Evolutionary conservation across 768 basidiomycete genomes (phyloP), one percentile per base, ranked within the genome.

Genomic region (Leccinum broughii): DNA sequence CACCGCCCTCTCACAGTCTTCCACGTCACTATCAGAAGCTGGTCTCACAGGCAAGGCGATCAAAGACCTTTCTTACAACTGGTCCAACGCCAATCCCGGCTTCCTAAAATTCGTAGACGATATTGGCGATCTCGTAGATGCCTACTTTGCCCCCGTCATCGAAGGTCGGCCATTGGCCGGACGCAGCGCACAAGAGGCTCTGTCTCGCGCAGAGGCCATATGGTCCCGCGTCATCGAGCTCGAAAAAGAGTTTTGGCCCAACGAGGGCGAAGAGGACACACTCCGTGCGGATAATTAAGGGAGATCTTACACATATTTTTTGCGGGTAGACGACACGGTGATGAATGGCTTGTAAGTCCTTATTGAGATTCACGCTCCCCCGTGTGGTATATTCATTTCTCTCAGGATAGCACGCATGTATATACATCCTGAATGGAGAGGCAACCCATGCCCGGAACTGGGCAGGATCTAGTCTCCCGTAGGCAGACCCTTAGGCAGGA

Each of bases 201-300:
- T 68, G 10, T 60, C 57, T 3, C 70, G 76, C 7, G 78, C 83
- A 37, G 83, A 85, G 65, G 75, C 68, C 4, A 79, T 86, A 34
- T 88, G 85, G 85, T 72, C 64, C 14, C 77, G 86, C 15, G 83
- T 86, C 14, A 61, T 87, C 2, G 86, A 88, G 61, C 77, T 89
- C 0, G 87, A 89, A 67, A 77, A 74, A 34, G 78, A 69, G 4
- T 88, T 88, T 65, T 87, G 86, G 86, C 86, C 85, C 3, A 61
- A 70, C 8, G 74, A 71, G 14, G 78, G 76, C 3, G 83, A 77
- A 17, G 76, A 77, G 39, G 61, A 62, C 7, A 54, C 39, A 1
- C 58, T 65, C 6, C 57, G 46, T 30, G 58, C 15, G 24, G 26
- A 3, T 13, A 37, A 61, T 49, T 56, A 41, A 37, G 9, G n/a